Percentiles rank a stretch among this genome's conserved stretches.
phyloP scores from a whole-genome alignment of 108 stramenopile genomes.

The Bacterosira constricta region DNA sequence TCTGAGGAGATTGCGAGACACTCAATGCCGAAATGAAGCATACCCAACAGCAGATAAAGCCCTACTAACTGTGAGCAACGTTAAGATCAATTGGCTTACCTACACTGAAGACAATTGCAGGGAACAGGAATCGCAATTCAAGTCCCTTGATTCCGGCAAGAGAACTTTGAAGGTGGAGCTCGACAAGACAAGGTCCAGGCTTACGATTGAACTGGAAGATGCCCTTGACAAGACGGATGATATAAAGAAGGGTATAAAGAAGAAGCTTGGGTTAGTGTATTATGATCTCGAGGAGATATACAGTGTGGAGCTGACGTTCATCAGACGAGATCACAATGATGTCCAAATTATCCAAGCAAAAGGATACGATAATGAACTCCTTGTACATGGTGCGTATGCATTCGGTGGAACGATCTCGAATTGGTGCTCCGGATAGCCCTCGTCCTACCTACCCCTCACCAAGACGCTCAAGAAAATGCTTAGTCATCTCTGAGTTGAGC shows the following conservation, averaged over 20 bases:
- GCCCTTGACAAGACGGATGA: slow-evolving; percentile 23
- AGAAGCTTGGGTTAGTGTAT: slow-evolving; percentile 34
- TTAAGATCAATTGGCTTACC: slow-evolving; percentile 10
- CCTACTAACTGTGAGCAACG: neutral
- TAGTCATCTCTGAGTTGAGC: slow-evolving; percentile 15
- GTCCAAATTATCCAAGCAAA: slow-evolving; percentile 17
- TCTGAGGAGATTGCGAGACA: neutral
- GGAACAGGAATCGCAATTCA: slow-evolving; percentile 10
- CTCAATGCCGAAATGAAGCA: slow-evolving; percentile 6
- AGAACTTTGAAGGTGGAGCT: slow-evolving; percentile 8
- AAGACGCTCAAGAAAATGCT: slow-evolving; percentile 14
- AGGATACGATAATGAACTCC: slow-evolving; percentile 11
- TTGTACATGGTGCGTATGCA: slow-evolving; percentile 82
- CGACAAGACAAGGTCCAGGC: slow-evolving; percentile 16
- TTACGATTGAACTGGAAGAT: slow-evolving; percentile 18
- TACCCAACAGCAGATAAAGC: too few species aligned
- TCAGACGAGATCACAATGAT: slow-evolving; percentile 22
- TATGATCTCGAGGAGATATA: slow-evolving; percentile 37
- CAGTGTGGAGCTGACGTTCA: slow-evolving; percentile 12
- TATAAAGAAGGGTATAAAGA: slow-evolving; percentile 32
- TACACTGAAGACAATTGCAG: slow-evolving; percentile 5
- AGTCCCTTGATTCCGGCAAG: neutral
- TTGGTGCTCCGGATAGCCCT: slow-evolving; percentile 90
- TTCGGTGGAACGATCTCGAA: slow-evolving; percentile 81
- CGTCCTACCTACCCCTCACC: slow-evolving; percentile 40